Conservation (phyloP, 768 basidiomycete species). For the Pholiota microspora region DNA sequence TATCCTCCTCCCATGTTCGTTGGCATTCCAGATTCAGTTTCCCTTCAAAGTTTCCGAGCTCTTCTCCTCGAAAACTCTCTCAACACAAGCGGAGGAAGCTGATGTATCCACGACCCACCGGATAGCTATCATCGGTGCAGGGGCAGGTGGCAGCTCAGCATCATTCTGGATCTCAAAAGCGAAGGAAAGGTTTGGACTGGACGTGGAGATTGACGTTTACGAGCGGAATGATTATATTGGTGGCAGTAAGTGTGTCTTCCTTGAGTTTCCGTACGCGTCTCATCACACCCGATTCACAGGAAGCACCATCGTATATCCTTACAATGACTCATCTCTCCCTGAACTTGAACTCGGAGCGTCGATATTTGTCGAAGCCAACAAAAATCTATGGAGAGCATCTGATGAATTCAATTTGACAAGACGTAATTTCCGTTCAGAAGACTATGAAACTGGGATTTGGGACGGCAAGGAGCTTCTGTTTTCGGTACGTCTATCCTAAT, state of each 20-base stretch:
- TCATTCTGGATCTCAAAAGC: conserved; percentile 84
- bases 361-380: conserved; percentile 82
- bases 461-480: conserved; percentile 75
- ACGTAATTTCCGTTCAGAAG: conserved; percentile 41
- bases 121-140: conserved; percentile 89
- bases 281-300: conserved; percentile 41
- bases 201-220: conserved; percentile 82
- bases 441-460: conserved; percentile 71
- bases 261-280: conserved; percentile 4
- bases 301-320: conserved; percentile 75
- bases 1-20: conserved; percentile 28
- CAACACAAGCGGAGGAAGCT: conserved; percentile 14
- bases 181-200: conserved; percentile 63
- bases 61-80: conserved; percentile 35
- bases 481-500: conserved; percentile 36
- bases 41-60: conserved; percentile 58
- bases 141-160: conserved; percentile 82
- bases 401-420: conserved; percentile 75
- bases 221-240: conserved; percentile 77
- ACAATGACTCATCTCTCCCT: conserved; percentile 53
- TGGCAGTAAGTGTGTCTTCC: conserved; percentile 61
- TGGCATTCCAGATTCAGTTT: conserved; percentile 45
- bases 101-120: conserved; percentile 37
- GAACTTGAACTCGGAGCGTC: conserved; percentile 84
- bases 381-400: conserved; percentile 67